Evolutionary conservation across 345 rosid species (phyloP), one percentile per base, ranked within the genome.

Genomic region (Aquilaria yunnanensis): DNA sequence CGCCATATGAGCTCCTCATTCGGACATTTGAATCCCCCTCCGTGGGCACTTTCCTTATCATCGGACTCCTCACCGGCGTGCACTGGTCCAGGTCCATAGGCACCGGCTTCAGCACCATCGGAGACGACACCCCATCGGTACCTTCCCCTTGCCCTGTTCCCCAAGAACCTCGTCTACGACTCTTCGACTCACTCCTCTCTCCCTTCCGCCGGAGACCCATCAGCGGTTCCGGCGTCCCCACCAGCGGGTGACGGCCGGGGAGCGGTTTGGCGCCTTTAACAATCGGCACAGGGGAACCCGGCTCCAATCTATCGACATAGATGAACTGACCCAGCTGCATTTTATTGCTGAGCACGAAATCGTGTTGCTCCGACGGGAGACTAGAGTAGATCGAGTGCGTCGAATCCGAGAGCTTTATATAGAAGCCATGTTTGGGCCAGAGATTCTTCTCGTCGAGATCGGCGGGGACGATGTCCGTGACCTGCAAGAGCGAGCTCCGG

Each of bases 261-360:
- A 95, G 79, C 2, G 96, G 97, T 53, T 83, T 95, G 33, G 87
- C 85, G 3, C 95, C 92, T 76, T 72, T 81, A 16, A 89, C 72
- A n/a, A 91, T 75, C 0, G 99, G 99, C 43, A 95, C 93, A 10
- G 96, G 98, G 0, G 96, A 89, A 2, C 96, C 99, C 4, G 93
- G 94, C 69, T 95, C 99, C 46, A 95, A 72, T 50, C 80, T 73
- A 12, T 95, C 99, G 0, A 95, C 85, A 61, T 95, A 85, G 54
- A 91, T 83, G 79, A 87, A 91, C 67, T 95, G 97, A 10, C 99
- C 99, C 10, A 95, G 80, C 77, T 95, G 97, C 91, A 95, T 81
- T 70, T 84, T 87, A 78, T 88, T 71, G 81, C 96, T 94, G 10
- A 94, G 75, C 50, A 95, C 92, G 48, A 70, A 78, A 29, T 95